A percentile compares a stretch with the other conserved stretches of the same genome.
Conservation (phyloP, 1,139 yeast genomes). For the Torulaspora globosa region DNA sequence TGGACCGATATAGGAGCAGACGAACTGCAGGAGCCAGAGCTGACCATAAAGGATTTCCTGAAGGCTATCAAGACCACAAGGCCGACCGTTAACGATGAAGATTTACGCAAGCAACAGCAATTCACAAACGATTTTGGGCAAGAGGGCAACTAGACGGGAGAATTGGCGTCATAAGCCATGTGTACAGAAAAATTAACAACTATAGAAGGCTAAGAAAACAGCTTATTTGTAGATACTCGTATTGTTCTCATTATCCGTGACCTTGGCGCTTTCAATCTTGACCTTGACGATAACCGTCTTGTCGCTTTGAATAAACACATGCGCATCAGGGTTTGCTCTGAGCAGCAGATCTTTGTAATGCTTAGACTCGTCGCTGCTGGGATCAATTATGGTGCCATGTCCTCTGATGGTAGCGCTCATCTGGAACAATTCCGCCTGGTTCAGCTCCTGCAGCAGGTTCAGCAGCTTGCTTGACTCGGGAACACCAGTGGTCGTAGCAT, state of each 20-base stretch:
- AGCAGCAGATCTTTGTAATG: conserved; percentile 56
- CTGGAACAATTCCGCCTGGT: conserved; percentile 69
- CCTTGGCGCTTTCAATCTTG: conserved; percentile 60
- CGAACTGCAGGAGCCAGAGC: conserved; percentile 82
- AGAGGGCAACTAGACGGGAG: conserved; percentile 64
- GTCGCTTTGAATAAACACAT: conserved; percentile 59
- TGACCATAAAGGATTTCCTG: conserved; percentile 86
- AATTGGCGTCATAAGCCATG: background rate
- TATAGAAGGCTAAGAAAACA: conserved; percentile 2
- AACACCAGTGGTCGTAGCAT: conserved; percentile 8
- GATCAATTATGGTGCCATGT: conserved; percentile 52
- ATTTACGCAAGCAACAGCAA: conserved; percentile 74
- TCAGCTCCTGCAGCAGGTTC: conserved; percentile 63
- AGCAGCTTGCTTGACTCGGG: conserved; percentile 40
- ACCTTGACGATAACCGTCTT: conserved; percentile 64
- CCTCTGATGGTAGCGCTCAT: conserved; percentile 79
- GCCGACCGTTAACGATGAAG: conserved; percentile 89
- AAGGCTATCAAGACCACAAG: conserved; percentile 88
- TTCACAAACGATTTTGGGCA: conserved; percentile 96
- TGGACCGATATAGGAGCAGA: conserved; percentile 93
- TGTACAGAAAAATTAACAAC: conserved; percentile 6
- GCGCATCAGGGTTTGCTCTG: conserved; percentile 64
- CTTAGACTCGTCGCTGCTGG: conserved; percentile 42
- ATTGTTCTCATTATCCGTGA: conserved; percentile 76
- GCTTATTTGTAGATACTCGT: conserved; percentile 45